Evolutionary conservation across 2,329 filamentous ascomycete species (phyloP).

Genomic region (Epichloe amarillans): DNA sequence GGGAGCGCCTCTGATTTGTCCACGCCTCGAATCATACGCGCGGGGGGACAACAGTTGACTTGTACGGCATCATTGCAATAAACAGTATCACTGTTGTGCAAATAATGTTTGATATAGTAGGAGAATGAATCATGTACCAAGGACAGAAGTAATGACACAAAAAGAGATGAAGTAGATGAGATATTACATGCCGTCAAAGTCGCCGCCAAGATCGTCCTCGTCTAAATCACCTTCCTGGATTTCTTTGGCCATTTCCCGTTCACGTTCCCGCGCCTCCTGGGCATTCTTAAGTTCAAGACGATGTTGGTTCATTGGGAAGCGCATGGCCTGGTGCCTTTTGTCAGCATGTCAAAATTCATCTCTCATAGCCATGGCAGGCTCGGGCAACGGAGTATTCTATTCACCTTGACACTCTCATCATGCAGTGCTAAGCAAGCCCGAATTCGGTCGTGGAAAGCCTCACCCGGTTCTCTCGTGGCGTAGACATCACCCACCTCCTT

Average conservation of each 20-base stretch:
- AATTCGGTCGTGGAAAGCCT: slow-evolving; percentile 96
- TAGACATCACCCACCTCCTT: slow-evolving; percentile 95
- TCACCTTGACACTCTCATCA: slow-evolving; percentile 95
- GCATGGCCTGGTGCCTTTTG: slow-evolving; percentile 58
- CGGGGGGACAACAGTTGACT: neutral
- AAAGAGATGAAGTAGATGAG: slow-evolving; percentile 2
- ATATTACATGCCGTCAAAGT: slow-evolving; percentile 85
- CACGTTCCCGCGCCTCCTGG: slow-evolving; percentile 91
- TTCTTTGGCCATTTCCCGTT: slow-evolving; percentile 95
- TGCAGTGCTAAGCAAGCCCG: slow-evolving; percentile 81
- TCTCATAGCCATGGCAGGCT: neutral
- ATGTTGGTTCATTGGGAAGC: slow-evolving; percentile 99
- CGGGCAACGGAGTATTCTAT: slow-evolving; percentile 21
- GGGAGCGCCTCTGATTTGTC: neutral
- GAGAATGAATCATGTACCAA: neutral
- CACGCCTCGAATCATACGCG: neutral
- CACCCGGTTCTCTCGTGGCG: slow-evolving; percentile 84
- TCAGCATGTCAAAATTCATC: slow-evolving; percentile 8
- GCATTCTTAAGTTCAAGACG: slow-evolving; percentile 94
- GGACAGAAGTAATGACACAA: slow-evolving; percentile 9
- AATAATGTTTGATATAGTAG: neutral
- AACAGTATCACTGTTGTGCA: neutral
- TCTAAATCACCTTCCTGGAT: slow-evolving; percentile 96
- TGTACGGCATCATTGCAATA: neutral
- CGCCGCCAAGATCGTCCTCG: slow-evolving; percentile 87